A percentile compares a stretch with the other conserved stretches of the same genome.
These are phyloP conservation scores for Elsinoe arachidis DNA, from an alignment of 2,329 filamentous ascomycete species.

Conservation along the genomic window DNA sequence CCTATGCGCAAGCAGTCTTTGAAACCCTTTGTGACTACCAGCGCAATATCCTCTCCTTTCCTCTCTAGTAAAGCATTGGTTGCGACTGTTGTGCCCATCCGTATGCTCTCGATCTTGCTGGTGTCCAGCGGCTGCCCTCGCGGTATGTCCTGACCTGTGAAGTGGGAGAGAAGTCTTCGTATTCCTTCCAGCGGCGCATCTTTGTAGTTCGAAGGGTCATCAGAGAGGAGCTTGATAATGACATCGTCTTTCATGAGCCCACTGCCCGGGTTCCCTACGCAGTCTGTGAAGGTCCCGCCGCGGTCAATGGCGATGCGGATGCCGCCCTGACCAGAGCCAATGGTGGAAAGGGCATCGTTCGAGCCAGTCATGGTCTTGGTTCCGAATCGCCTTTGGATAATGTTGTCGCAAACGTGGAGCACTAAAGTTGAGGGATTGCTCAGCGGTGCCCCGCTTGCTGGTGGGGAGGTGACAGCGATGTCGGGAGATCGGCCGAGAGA, in stretches of 20 bases:
- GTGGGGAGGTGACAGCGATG: too few species aligned
- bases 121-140: constrained; percentile 75
- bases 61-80: constrained; percentile 86
- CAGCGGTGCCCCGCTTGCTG: too few species aligned
- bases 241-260: constrained; percentile 64
- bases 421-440: too few species aligned
- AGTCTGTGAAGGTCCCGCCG: constrained; percentile 88
- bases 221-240: constrained; percentile 80
- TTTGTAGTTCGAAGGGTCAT: constrained; percentile 81
- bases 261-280: constrained; percentile 68
- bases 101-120: constrained; percentile 74
- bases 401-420: too few species aligned
- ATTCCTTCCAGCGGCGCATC: constrained; percentile 91
- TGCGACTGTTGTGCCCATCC: constrained; percentile 92
- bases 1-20: constrained; percentile 81
- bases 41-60: constrained; percentile 79
- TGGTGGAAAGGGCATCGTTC: constrained; percentile 11
- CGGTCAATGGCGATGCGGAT: constrained; percentile 70
- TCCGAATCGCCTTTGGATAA: too few species aligned
- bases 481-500: too few species aligned
- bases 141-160: constrained; percentile 65
- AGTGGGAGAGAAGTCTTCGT: constrained; percentile 71
- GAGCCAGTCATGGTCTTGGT: constrained; percentile 16
- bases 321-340: constrained; percentile 39
- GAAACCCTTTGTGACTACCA: constrained; percentile 83